Evolutionary conservation across 345 rosid species (phyloP), one percentile per base, ranked within the genome.

Genomic region (Eutrema yunnanense): DNA sequence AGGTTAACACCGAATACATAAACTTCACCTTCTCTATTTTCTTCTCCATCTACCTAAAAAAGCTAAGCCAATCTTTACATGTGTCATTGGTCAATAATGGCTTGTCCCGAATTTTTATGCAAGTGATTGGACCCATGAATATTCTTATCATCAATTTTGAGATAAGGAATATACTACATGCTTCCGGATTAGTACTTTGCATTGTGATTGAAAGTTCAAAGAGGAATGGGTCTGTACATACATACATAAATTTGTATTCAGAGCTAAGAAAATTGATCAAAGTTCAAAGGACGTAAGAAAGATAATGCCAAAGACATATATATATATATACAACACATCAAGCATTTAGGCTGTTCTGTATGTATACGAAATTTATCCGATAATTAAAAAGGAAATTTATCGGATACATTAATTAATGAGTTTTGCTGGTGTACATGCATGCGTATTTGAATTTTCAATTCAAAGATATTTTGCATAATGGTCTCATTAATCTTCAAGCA

Each of bases 81-180:
- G 41, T 62, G 64, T 38, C 26, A 65, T 49, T 42, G 61, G 67
- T 59, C 67, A 32, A 58, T 58, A 30, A 58, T 50, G 65, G 72
- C 47, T 58, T 66, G 58, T 56, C 26, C 65, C 65, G 43, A 56
- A 40, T 54, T 30, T 36, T 9, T 37, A 30, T 55, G 56, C 14
- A 49, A 46, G 26, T 40, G 9, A 22, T 5, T 56, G 55, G 49
- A 73, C 54, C 2, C 26, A 22, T 40, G 56, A 53, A 67, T 59
- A 67, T 44, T 41, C 47, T 33, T n/a, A 32, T 42, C 33, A 22
- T 30, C 5, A 34, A 2, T 30, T 22, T 59, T 51, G 54, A 60
- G 73, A 50, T 59, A 51, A 59, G 62, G 78, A 59, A 67, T 74
- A 66, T 66, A 32, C 53, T 32, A 44, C 54, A 47, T 65, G 72